Conservation (phyloP, 2,329 filamentous ascomycete genomes). For the Aspergillus persii region DNA sequence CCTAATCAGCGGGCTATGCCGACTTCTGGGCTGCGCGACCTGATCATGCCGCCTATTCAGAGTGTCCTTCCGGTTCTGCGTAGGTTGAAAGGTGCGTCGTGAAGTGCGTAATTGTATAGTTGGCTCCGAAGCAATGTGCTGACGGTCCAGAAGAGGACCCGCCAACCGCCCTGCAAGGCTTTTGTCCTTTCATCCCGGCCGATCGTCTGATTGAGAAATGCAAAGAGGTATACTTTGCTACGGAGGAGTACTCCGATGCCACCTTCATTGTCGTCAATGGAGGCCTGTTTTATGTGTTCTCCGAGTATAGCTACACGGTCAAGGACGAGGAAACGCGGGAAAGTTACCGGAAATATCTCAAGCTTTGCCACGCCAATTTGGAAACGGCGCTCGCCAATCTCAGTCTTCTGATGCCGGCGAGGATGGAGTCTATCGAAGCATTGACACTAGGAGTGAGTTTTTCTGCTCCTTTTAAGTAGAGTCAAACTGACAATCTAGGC, state of each 20-base stretch:
- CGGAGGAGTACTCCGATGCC: conserved; percentile 41
- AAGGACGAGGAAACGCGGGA: conserved; percentile 20
- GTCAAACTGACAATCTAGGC: conserved; percentile 41
- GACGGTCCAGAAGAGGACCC: conserved; percentile 17
- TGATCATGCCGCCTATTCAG: conserved; percentile 37
- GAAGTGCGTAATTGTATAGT: too few relatives aligned
- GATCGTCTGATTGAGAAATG: conserved; percentile 39
- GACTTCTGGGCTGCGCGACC: conserved; percentile 29
- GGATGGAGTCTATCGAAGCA: conserved; percentile 57
- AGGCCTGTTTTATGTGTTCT: conserved; percentile 38
- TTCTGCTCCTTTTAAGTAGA: not conserved
- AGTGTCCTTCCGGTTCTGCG: conserved; percentile 34
- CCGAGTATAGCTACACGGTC: conserved; percentile 26
- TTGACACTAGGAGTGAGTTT: conserved; percentile 56
- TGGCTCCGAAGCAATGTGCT: not conserved
- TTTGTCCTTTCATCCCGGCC: conserved; percentile 34
- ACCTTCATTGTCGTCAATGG: conserved; percentile 42
- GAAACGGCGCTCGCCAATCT: conserved; percentile 48
- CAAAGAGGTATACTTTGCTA: conserved; percentile 44
- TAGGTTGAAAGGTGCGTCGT: conserved; percentile 31
- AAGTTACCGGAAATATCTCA: conserved; percentile 30
- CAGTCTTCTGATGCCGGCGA: conserved; percentile 57
- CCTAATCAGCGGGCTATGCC: conserved; percentile 23
- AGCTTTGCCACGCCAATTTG: conserved; percentile 44
- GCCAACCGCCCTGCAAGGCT: conserved; percentile 23